Conservation (phyloP, 2,329 filamentous ascomycete species). For the Fusarium sp. region DNA sequence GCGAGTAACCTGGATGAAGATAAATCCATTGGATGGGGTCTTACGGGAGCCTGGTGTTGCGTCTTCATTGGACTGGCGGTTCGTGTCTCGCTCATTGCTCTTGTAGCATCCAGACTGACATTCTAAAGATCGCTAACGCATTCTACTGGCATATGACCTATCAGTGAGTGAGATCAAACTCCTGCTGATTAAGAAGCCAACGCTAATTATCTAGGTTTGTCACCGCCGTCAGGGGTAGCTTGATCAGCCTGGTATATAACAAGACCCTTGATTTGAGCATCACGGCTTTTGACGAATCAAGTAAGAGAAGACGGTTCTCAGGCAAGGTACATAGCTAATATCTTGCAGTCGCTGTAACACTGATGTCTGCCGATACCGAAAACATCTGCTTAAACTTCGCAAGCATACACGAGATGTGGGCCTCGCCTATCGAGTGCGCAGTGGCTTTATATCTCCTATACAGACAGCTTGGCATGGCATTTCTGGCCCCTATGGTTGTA, state of each 20-base stretch:
- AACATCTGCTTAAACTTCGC: constrained; percentile 10
- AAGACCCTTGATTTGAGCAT: constrained; percentile 18
- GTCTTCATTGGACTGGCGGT: constrained; percentile 14
- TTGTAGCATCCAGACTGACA: not conserved
- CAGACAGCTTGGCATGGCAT: constrained; percentile 15
- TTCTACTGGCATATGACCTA: constrained; percentile 21
- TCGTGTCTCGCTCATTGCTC: not conserved
- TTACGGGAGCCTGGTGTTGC: constrained; percentile 7
- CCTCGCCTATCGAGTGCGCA: constrained; percentile 14
- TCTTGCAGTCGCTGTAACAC: not conserved
- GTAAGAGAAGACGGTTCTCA: not conserved
- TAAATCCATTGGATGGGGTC: constrained; percentile 11
- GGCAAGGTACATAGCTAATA: not conserved
- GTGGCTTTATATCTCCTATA: constrained; percentile 15
- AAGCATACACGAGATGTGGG: constrained; percentile 22
- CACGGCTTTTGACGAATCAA: constrained; percentile 16
- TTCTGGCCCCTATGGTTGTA: constrained; percentile 3
- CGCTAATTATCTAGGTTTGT: constrained; percentile 1
- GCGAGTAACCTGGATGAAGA: not conserved
- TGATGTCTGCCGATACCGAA: constrained; percentile 25
- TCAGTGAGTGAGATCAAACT: not conserved
- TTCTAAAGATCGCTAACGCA: not conserved
- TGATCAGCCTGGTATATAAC: constrained; percentile 9
- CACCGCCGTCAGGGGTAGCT: constrained; percentile 2
- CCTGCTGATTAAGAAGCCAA: not conserved